These are phyloP conservation scores for Magnolia changhungtana DNA, from an alignment of 164 flowering plant genomes.

Conservation along the genomic window DNA sequence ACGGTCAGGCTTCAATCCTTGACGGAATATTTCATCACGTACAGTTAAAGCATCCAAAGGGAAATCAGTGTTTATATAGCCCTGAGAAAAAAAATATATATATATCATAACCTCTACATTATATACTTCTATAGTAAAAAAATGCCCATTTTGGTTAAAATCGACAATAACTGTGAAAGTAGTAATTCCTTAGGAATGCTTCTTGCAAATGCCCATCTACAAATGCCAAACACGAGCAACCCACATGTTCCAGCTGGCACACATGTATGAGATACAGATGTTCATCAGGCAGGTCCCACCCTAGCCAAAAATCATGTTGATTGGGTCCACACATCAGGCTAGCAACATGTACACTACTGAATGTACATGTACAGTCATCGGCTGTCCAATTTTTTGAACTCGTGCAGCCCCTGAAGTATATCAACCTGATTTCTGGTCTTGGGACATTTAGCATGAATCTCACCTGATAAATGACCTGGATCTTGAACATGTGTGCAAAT, in stretches of 20 bases:
- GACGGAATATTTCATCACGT: slow-evolving; percentile 46
- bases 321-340: neutral
- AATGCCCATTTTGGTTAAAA: neutral
- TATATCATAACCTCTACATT: neutral
- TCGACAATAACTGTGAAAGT: neutral
- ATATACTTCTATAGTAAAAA: neutral
- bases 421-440: neutral
- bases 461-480: too few relatives aligned
- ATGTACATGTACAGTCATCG: too few relatives aligned
- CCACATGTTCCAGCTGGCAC: neutral
- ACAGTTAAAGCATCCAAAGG: slow-evolving; percentile 47
- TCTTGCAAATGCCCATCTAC: neutral
- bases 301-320: neutral
- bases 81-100: slow-evolving; percentile 34
- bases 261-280: neutral
- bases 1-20: slow-evolving; percentile 57
- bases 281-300: neutral
- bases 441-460: neutral
- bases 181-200: neutral
- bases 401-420: neutral
- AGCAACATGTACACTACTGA: neutral
- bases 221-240: neutral
- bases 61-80: slow-evolving; percentile 46
- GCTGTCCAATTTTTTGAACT: too few relatives aligned
- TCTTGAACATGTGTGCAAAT: too few relatives aligned